Percentiles rank a stretch among this genome's conserved stretches.
Evolutionary conservation across 1,284 basidiomycete genomes (phyloP).

Genomic region (Fomitopsis schrenkii): DNA sequence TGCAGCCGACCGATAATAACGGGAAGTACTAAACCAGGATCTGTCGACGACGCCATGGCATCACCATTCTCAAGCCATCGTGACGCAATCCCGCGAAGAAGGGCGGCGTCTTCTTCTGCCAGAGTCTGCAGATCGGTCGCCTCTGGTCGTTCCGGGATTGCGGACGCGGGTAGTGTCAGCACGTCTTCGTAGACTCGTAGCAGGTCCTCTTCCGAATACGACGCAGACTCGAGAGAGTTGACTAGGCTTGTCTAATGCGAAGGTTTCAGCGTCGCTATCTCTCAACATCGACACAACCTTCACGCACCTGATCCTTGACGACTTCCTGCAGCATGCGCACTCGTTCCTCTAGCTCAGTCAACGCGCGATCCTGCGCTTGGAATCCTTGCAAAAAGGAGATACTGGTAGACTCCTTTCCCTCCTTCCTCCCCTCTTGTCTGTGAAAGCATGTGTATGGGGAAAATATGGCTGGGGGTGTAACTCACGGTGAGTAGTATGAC

Average conservation of each 20-base stretch:
- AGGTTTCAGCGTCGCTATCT: not conserved
- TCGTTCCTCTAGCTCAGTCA: constrained; percentile 18
- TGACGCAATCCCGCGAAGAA: constrained; percentile 2
- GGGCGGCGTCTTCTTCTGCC: constrained; percentile 3
- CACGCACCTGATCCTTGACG: constrained; percentile 12
- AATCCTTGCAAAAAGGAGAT: not conserved
- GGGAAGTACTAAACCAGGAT: not conserved
- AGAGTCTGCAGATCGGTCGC: constrained; percentile 4
- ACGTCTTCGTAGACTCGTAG: constrained; percentile 50
- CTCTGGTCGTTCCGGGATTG: not conserved
- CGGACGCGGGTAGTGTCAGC: constrained; percentile 33
- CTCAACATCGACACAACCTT: not conserved
- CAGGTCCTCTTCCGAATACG: constrained; percentile 48
- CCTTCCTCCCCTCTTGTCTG: not conserved
- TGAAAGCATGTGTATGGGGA: not conserved
- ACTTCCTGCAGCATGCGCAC: constrained; percentile 18
- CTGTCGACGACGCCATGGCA: not conserved
- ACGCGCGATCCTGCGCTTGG: not conserved
- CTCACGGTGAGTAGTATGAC: not conserved
- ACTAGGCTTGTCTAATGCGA: not conserved
- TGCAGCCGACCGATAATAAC: constrained; percentile 13
- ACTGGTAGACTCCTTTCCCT: not conserved
- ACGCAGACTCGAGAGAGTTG: constrained; percentile 9
- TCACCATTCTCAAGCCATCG: constrained; percentile 12
- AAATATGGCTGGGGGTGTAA: not conserved